Conservation (phyloP, 2,329 filamentous ascomycete species). For the Thelonectria blattea region DNA sequence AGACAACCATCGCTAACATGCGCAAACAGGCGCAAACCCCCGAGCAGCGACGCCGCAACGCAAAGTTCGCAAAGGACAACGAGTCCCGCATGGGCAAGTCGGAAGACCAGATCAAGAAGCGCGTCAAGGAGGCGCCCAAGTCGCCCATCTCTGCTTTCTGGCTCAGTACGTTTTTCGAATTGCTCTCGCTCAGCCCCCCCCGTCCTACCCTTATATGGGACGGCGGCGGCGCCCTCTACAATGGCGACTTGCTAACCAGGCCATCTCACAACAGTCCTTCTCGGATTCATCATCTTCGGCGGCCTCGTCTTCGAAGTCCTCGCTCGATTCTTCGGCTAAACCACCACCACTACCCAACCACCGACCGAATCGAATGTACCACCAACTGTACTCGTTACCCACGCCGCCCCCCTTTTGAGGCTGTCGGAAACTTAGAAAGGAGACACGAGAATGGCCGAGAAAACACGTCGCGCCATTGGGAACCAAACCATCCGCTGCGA, state of each 20-base stretch:
- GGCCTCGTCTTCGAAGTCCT: constrained; percentile 64
- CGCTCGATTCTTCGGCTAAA: constrained; percentile 58
- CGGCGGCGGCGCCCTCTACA: neutral
- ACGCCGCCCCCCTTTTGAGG: constrained; percentile 9
- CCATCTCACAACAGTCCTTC: constrained; percentile 50
- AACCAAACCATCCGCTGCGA: constrained; percentile 6
- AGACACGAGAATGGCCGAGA: constrained; percentile 11
- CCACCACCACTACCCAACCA: constrained; percentile 4
- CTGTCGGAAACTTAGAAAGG: constrained; percentile 9
- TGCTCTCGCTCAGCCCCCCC: too few species aligned
- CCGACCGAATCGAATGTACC: neutral
- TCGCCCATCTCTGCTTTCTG: constrained; percentile 69
- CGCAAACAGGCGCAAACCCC: constrained; percentile 75
- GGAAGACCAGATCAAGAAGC: constrained; percentile 67
- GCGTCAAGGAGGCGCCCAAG: constrained; percentile 60
- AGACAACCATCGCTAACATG: too few species aligned
- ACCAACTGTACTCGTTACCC: too few species aligned
- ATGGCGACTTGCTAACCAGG: constrained; percentile 24
- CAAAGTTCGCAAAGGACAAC: constrained; percentile 77
- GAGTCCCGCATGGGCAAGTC: constrained; percentile 78
- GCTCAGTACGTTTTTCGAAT: constrained; percentile 63
- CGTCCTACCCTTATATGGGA: neutral
- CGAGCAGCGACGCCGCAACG: constrained; percentile 81
- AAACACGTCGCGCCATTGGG: constrained; percentile 4
- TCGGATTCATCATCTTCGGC: constrained; percentile 67